These are phyloP conservation scores for Westerdykella aurantiaca DNA, from an alignment of 2,329 filamentous ascomycete species.

Conservation along the genomic window DNA sequence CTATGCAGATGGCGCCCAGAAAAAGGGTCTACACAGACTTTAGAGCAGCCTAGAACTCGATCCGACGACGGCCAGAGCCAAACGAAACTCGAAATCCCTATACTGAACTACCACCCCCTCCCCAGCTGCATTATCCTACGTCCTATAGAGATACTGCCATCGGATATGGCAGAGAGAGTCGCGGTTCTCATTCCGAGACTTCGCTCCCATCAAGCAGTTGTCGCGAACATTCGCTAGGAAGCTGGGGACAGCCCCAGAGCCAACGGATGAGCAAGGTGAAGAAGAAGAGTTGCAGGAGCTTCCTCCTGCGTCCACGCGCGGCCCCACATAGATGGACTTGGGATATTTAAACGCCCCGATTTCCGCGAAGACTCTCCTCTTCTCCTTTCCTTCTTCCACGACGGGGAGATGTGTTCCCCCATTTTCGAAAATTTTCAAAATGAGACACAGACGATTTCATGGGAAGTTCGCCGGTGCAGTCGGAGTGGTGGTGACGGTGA, in stretches of 20 bases:
- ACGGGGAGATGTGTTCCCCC: too few species aligned
- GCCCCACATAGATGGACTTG: too few species aligned
- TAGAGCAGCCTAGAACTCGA: conserved; percentile 21
- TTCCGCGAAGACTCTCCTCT: too few species aligned
- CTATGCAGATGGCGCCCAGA: conserved; percentile 27
- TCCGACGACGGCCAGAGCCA: conserved; percentile 14
- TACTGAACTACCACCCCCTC: conserved; percentile 11
- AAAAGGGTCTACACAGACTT: conserved; percentile 27
- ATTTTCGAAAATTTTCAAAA: too few species aligned
- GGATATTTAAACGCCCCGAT: too few species aligned
- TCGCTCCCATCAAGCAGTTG: conserved; percentile 13
- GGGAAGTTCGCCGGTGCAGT: too few species aligned
- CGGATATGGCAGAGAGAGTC: conserved; percentile 16
- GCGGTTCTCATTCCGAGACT: conserved; percentile 27
- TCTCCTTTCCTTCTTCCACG: too few species aligned
- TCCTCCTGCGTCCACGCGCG: too few species aligned
- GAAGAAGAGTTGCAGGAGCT: conserved; percentile 24
- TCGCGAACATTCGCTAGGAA: conserved; percentile 18
- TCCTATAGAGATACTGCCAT: conserved; percentile 24
- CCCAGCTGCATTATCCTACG: conserved; percentile 21
- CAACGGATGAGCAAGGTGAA: conserved; percentile 3
- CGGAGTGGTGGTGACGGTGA: too few species aligned
- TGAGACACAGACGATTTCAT: too few species aligned
- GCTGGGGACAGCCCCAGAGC: conserved; percentile 12
- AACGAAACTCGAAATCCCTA: background rate